Conservation (phyloP, 176 grass and related monocot species). For the Oryza brachyantha region DNA sequence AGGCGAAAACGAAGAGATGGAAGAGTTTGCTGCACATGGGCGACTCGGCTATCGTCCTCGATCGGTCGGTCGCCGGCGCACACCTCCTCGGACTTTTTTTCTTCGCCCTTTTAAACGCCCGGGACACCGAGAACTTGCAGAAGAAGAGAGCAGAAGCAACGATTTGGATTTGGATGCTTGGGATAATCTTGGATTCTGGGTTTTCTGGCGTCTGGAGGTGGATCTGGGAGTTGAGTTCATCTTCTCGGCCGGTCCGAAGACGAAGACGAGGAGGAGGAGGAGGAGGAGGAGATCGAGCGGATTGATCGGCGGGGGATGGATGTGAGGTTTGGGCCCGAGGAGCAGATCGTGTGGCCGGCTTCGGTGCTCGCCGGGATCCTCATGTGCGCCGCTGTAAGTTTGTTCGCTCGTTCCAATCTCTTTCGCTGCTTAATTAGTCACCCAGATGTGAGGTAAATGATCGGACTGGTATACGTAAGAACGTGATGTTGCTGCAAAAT, state of each 20-base stretch:
- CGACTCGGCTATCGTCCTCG: too few species aligned
- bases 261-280: too few species aligned
- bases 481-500: background rate
- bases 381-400: conserved; percentile 43
- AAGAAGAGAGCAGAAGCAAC: too few species aligned
- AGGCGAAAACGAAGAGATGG: background rate
- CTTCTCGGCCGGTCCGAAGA: background rate
- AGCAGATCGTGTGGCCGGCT: conserved; percentile 53
- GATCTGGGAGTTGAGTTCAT: background rate
- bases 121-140: too few species aligned
- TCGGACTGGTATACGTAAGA: too few species aligned
- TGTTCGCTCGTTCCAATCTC: background rate
- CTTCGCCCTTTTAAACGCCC: too few species aligned
- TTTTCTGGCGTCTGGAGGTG: background rate
- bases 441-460: background rate
- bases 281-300: background rate
- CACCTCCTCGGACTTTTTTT: too few species aligned
- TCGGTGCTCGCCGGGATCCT: conserved; percentile 39
- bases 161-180: too few species aligned
- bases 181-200: too few species aligned
- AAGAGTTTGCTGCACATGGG: too few species aligned
- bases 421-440: background rate
- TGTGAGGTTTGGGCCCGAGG: conserved; percentile 14
- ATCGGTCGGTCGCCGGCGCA: too few species aligned
- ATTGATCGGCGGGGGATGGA: conserved; percentile 11